Conservation (phyloP, 257 asterid genomes). For the Leonotis leonurus region DNA sequence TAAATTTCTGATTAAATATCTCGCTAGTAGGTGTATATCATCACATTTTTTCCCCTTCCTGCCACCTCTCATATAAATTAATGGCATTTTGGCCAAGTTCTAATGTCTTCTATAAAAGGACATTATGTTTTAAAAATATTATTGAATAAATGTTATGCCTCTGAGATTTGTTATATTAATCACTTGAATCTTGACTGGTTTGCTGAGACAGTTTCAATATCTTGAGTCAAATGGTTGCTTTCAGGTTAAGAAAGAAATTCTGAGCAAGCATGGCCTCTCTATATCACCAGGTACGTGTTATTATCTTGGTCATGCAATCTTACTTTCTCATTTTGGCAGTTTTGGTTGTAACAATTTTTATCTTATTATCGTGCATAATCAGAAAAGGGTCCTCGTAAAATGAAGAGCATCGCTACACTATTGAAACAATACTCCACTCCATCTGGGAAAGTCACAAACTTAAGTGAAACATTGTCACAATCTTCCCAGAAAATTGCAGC, state of each 20-base stretch:
- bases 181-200: background rate
- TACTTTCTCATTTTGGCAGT: no score
- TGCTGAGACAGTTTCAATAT: background rate
- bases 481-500: slow-evolving; percentile 32
- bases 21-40: background rate
- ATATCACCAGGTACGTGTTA: slow-evolving; percentile 52
- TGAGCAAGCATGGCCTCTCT: slow-evolving; percentile 50
- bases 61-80: background rate
- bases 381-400: slow-evolving; percentile 39
- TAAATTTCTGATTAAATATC: background rate
- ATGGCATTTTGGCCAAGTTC: background rate
- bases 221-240: slow-evolving; percentile 10
- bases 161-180: background rate
- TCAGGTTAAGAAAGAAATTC: slow-evolving; percentile 76
- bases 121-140: no score
- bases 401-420: slow-evolving; percentile 48
- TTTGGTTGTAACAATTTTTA: background rate
- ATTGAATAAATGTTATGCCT: background rate
- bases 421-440: slow-evolving; percentile 60
- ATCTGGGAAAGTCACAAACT: slow-evolving; percentile 23
- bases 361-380: slow-evolving; percentile 20
- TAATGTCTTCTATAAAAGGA: no score
- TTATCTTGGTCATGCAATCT: background rate
- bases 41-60: no score
- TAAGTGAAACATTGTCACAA: slow-evolving; percentile 30